Evolutionary conservation across 129 eudicot species (phyloP), one percentile per base, ranked within the genome.

Genomic region (Lactuca sativa): DNA sequence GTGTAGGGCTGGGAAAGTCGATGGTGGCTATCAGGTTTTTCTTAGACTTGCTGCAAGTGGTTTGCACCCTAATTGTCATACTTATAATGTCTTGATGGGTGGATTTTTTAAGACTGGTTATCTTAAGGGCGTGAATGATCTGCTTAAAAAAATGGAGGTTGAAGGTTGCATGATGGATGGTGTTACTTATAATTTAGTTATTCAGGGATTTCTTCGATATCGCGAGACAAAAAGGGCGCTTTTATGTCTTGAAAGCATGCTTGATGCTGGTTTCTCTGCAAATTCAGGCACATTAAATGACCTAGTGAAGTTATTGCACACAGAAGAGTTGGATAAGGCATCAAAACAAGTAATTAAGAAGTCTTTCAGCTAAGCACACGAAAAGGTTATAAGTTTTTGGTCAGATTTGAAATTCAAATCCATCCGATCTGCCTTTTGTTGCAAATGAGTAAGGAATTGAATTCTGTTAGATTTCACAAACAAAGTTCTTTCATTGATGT

Each of bases 51-150:
- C 10, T 10, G 53, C 25, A 16, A 66, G 38, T 34, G 82, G 71
- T 31, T 72, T 79, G 70, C 58, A 74, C 47, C 83, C 80, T 9
- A 62, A 79, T 79, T 7, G 52, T 40, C 67, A 16, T 41, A 79
- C 83, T 6, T 79, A 59, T 56, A 74, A 55, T 36, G 75, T 74
- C 14, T 43, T 79, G 53, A 21, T 79, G 0, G 66, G 66, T 74
- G 75, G 75, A 34, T 62, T 40, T 18, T 74, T 75, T 62, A 56
- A 47, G 7, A 51, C 34, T 21, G 72, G 75, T 52, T 62, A 73
- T 34, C 54, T 44, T 16, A 49, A 62, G 2, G 76, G 43, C 61
- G 83, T 71, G 16, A 62, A 44, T 4, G 10, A 25, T 18, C 47
- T 74, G 65, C 71, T 79, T 69, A 41, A 62, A 41, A 54, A 59